A percentile compares a stretch with the other conserved stretches of the same genome.
Evolutionary conservation across 2,329 filamentous ascomycete genomes (phyloP).

Genomic region (Exophiala sp.): DNA sequence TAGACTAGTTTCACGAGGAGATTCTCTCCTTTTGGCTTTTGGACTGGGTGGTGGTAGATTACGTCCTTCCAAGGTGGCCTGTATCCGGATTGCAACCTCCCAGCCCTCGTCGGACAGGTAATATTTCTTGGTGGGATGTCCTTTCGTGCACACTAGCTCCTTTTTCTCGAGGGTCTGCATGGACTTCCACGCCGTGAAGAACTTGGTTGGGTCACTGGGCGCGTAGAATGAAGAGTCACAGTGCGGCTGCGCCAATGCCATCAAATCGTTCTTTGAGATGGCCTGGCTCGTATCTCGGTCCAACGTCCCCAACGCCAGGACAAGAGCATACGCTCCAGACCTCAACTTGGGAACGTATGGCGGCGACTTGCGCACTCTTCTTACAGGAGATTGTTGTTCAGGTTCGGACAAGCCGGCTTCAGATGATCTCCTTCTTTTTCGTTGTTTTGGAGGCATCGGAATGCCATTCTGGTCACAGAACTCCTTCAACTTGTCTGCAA

Average conservation of each 20-base stretch:
- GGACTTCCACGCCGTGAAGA: conserved; percentile 75
- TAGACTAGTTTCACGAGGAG: neutral
- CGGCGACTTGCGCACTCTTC: conserved; percentile 54
- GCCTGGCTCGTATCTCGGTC: conserved; percentile 51
- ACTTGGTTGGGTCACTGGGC: conserved; percentile 60
- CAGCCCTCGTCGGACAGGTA: conserved; percentile 70
- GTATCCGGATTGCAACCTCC: conserved; percentile 58
- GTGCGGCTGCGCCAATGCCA: conserved; percentile 63
- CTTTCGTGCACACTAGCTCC: conserved; percentile 66
- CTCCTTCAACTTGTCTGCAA: conserved; percentile 52
- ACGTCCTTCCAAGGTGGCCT: conserved; percentile 12
- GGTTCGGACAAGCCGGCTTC: conserved; percentile 32
- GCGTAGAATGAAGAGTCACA: conserved; percentile 68
- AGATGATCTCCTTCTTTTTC: conserved; percentile 28
- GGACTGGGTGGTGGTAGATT: neutral
- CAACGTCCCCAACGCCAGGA: conserved; percentile 59
- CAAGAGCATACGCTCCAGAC: conserved; percentile 68
- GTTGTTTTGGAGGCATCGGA: conserved; percentile 56
- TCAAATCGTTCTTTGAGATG: conserved; percentile 62
- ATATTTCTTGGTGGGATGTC: conserved; percentile 62
- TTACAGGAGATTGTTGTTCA: conserved; percentile 40
- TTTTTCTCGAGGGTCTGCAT: conserved; percentile 71
- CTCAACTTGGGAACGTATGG: conserved; percentile 65
- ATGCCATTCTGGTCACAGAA: conserved; percentile 63
- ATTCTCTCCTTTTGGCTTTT: conserved; percentile 2